These are phyloP conservation scores for Trichophyton rubrum DNA, from an alignment of 2,329 filamentous ascomycete genomes.

Conservation along the genomic window DNA sequence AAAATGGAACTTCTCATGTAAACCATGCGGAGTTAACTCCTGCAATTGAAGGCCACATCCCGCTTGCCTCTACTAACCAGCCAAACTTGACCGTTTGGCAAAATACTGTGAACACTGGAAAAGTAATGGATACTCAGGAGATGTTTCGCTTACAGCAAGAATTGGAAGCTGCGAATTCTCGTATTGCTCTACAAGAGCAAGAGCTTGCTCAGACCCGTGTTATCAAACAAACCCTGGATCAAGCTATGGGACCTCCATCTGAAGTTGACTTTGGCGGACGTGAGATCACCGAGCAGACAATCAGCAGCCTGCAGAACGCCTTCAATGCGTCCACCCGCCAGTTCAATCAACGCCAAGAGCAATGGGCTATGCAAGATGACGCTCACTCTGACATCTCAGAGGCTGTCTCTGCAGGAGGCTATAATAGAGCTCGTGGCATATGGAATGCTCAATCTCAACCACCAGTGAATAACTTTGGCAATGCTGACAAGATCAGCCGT, in stretches of 20 bases:
- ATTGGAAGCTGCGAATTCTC: conserved; percentile 44
- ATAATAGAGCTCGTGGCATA: conserved; percentile 27
- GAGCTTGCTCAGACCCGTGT: conserved; percentile 49
- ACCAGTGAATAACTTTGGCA: conserved; percentile 8
- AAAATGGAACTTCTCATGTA: background rate
- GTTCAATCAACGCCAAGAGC: conserved; percentile 30
- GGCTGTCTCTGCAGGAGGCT: conserved; percentile 29
- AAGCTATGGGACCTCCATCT: conserved; percentile 43
- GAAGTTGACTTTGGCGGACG: conserved; percentile 39
- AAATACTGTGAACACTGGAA: background rate
- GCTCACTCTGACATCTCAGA: conserved; percentile 35
- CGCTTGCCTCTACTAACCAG: background rate
- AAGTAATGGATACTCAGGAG: conserved; percentile 25
- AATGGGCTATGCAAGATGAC: conserved; percentile 35
- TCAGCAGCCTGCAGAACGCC: conserved; percentile 39
- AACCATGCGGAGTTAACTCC: background rate
- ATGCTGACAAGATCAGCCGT: conserved; percentile 17
- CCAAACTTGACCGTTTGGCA: background rate
- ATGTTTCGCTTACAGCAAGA: conserved; percentile 45
- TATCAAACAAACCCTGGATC: conserved; percentile 49
- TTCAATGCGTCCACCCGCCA: conserved; percentile 40
- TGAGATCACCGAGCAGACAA: conserved; percentile 40
- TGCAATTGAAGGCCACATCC: background rate
- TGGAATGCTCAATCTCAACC: conserved; percentile 18
- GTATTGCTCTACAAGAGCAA: conserved; percentile 48